Base-by-base conservation (phyloP, 108 stramenopile genomes). In the Epithemia pelagica region DNA sequence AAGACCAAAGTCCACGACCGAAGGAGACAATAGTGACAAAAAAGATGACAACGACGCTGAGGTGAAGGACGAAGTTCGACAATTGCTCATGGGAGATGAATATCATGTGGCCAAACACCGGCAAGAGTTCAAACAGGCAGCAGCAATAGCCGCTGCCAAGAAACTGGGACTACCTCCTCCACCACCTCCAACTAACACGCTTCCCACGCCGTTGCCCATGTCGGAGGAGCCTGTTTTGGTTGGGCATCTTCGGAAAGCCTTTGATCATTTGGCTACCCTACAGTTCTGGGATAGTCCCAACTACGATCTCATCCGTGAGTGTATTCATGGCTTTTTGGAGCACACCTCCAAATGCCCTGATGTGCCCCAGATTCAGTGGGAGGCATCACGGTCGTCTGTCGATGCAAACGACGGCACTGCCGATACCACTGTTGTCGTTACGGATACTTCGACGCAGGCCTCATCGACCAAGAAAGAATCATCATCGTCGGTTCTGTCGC, bases 201-300 rank as follows among this genome's bases (percentile, higher is more conserved):
- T 93, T 1, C 86, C 91, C 33, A 72, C 74, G 46, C 84, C 87
- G 8, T 62, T 90, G 61, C 59, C 63, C 18, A 32, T 93, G 64
- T 76, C 85, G 2, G 72, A 78, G 64, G 86, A 88, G 70, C 62
- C 63, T 3, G 68, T 74, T 27, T 79, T 78, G 58, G 82, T 89
- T 8, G 64, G 68, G 1, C 69, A 78, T 31, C 65, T 93, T 10
- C 75, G 85, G 54, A 74, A 76, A 71, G 91, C 85, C 0, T 93
- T 93, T 68, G 33, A 75, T 3, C 91, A 93, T 71, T 60, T 93
- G 21, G 76, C 76, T 28, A 62, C 56, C 21, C 67, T 93, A 61
- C 65, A 73, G 1, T 93, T 88, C 57, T 63, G 66, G 5, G 88
- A 93, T 57, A 75, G 60, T 46, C 91, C 91, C 18, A 82, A 93